These are phyloP conservation scores for Calonectria pauciramosa DNA, from an alignment of 2,329 filamentous ascomycete genomes.

Conservation along the genomic window DNA sequence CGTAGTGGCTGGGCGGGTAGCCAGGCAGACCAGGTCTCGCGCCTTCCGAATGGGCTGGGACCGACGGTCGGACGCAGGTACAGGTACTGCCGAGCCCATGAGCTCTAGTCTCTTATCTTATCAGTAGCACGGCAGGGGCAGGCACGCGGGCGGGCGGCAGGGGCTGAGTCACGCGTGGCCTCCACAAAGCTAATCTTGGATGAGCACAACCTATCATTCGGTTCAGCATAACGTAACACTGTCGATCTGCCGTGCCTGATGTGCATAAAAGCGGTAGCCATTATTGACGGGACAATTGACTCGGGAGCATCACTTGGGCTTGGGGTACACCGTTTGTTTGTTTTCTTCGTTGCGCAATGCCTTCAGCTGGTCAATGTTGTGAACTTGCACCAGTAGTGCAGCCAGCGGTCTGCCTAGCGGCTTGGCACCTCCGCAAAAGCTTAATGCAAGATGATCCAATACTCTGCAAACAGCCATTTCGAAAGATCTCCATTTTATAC, in stretches of 20 bases:
- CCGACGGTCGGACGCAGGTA: constrained; percentile 18
- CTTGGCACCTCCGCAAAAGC: background rate
- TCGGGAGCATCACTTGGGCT: background rate
- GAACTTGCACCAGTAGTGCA: background rate
- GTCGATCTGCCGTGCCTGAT: constrained; percentile 11
- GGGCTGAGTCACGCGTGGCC: constrained; percentile 21
- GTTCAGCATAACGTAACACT: constrained; percentile 8
- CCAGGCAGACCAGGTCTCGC: background rate
- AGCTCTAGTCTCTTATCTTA: constrained; percentile 15
- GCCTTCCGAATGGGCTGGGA: constrained; percentile 1
- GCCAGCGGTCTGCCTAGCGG: background rate
- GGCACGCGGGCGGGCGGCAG: background rate
- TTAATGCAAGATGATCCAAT: background rate
- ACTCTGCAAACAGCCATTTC: no score
- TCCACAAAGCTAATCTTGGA: background rate
- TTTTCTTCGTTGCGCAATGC: background rate
- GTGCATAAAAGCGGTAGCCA: constrained; percentile 8
- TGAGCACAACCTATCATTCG: constrained; percentile 26
- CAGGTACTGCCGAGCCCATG: constrained; percentile 6
- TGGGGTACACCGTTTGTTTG: background rate
- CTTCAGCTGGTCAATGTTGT: background rate
- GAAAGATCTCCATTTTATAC: no score
- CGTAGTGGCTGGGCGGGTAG: constrained; percentile 12
- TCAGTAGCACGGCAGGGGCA: background rate
- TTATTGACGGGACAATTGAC: background rate